Base-by-base conservation (phyloP, 768 basidiomycete genomes). In the Rubroboletus pulcherrimus region DNA sequence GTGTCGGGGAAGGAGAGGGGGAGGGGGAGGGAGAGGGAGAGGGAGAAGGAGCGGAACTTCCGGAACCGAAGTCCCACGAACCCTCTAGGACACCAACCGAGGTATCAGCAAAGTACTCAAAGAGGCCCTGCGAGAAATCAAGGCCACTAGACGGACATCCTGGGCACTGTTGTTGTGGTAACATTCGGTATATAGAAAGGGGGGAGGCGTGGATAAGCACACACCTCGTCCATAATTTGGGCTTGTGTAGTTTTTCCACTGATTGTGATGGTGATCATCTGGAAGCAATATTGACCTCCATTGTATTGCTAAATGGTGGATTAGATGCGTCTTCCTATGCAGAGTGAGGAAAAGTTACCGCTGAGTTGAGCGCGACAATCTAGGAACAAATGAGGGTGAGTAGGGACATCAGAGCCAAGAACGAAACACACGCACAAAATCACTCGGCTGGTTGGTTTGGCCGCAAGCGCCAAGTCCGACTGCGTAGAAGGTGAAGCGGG, bases 81-180 rank as follows among this genome's bases (percentile, higher is more conserved):
- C 84, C 86, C 51, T 71, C 71, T 55, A 91, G 68, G 34, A 87
- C 79, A 47, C 89, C 90, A 4, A 48, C 66, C 42, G 66, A 69
- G 39, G 76, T 51, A 29, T 67, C 50, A 12, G 75, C 78, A 70
- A 91, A 89, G 74, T 67, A 80, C 43, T 72, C 37, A 74, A 93
- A 92, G 45, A 92, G 79, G 42, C 84, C 83, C 34, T 74, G 61
- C 11, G 84, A 84, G 45, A 91, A 71, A 71, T 93, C 91, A 30
- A 92, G 81, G 38, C 84, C 89, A 30, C 72, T 77, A 37, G 65
- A 74, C 4, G 82, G 82, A 68, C 90, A 92, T 33, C 81, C 81
- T 10, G 84, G 84, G 63, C 89, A 90, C 81, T 87, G 55, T 52
- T 26, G 11, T 51, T 30, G 48, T 37, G 30, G 9, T 4, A 26